A percentile compares a stretch with the other conserved stretches of the same genome.
Evolutionary conservation across 106 monocot species (phyloP).

Genomic region (Ottelia alismoides): DNA sequence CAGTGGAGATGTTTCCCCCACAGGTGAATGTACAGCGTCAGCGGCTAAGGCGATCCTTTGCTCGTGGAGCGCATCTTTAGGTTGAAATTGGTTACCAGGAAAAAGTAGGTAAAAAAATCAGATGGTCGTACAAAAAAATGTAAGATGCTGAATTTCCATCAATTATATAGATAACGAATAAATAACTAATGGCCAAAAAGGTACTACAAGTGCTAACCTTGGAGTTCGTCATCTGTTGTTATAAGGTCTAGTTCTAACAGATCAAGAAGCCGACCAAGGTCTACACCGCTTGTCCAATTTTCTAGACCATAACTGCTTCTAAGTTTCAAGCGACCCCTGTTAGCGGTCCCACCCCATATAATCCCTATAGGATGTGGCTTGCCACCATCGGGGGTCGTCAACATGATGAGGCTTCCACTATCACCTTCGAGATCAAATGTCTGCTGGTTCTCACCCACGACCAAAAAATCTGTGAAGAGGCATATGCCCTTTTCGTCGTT

Average conservation of each 20-base stretch:
- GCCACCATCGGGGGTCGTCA: slow-evolving; percentile 39
- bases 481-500: slow-evolving; percentile 87
- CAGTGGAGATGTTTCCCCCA: slow-evolving; percentile 54
- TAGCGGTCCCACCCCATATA: slow-evolving; percentile 83
- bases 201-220: slow-evolving; percentile 27
- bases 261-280: slow-evolving; percentile 88
- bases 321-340: slow-evolving; percentile 65
- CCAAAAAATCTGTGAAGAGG: slow-evolving; percentile 76
- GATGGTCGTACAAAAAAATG: too few species aligned
- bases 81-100: too few species aligned
- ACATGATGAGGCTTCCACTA: slow-evolving; percentile 78
- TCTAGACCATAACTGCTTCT: slow-evolving; percentile 52
- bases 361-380: slow-evolving; percentile 63
- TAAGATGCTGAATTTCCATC: too few species aligned
- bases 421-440: slow-evolving; percentile 88
- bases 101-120: too few species aligned
- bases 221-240: slow-evolving; percentile 57
- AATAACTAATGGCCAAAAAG: neutral
- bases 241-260: slow-evolving; percentile 87
- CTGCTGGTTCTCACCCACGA: slow-evolving; percentile 72
- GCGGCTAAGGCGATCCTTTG: slow-evolving; percentile 42
- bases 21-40: slow-evolving; percentile 31
- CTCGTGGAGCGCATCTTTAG: slow-evolving; percentile 58
- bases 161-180: too few species aligned
- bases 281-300: slow-evolving; percentile 96